A percentile compares a stretch with the other conserved stretches of the same genome.
phyloP scores from a whole-genome alignment of 2,329 filamentous ascomycete genomes.

The Venturia pyrina region DNA sequence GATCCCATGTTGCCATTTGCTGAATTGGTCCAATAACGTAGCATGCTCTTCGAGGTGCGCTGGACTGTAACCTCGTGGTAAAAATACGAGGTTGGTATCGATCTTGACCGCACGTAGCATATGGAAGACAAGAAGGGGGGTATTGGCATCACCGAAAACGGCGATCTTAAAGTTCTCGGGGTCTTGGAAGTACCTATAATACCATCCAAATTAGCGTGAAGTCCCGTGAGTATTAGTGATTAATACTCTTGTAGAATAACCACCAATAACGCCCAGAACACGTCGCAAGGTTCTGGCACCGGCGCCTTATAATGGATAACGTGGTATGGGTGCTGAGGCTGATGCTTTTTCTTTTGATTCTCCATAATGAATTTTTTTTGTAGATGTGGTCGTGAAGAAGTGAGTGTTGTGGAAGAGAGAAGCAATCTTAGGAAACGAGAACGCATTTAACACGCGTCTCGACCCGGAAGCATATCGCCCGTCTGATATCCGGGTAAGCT shows the following conservation, averaged over 20 bases:
- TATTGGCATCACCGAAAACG: not conserved
- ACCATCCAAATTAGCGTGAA: not conserved
- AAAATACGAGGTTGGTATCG: not conserved
- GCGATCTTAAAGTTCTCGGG: not conserved
- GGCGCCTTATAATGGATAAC: not conserved
- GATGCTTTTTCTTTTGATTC: not conserved
- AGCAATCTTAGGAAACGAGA: too few relatives aligned
- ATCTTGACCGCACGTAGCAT: not conserved
- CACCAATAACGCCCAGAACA: not conserved
- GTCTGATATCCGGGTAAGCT: not conserved
- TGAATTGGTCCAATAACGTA: not conserved
- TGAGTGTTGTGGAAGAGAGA: not conserved
- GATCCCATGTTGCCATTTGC: not conserved
- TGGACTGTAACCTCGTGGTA: not conserved
- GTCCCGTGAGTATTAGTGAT: too few relatives aligned
- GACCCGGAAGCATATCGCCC: not conserved
- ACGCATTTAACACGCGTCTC: too few relatives aligned
- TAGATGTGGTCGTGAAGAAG: not conserved
- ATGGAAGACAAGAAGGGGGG: not conserved
- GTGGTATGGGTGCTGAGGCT: not conserved
- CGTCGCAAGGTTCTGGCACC: not conserved
- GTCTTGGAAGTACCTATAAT: not conserved
- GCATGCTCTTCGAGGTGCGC: not conserved
- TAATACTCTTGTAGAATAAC: slow-evolving; percentile 1
- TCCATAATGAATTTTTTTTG: not conserved